Conservation (phyloP, 2,329 filamentous ascomycete species). For the Fusarium fujikuroi region DNA sequence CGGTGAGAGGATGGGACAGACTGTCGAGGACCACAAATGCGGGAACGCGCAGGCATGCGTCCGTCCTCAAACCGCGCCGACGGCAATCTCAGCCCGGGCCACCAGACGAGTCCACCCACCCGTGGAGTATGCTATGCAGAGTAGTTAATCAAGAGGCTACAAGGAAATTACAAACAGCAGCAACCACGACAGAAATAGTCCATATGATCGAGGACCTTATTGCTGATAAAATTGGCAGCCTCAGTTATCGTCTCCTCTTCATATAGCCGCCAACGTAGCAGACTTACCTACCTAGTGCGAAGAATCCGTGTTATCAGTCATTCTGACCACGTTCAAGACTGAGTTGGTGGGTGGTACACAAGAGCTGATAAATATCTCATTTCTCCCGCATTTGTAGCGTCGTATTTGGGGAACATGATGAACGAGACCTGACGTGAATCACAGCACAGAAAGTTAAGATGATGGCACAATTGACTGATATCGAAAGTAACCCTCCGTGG, state of each 20-base stretch:
- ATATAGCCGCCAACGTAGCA: slow-evolving; percentile 38
- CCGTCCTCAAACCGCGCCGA: slow-evolving; percentile 43
- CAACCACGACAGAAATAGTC: slow-evolving; percentile 18
- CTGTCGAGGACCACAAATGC: slow-evolving; percentile 35
- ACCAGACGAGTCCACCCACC: slow-evolving; percentile 19
- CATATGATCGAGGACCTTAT: slow-evolving; percentile 28
- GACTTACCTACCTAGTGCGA: slow-evolving; percentile 35
- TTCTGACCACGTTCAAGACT: neutral
- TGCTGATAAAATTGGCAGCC: slow-evolving; percentile 36
- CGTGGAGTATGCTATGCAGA: slow-evolving; percentile 23
- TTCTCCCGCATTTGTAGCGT: slow-evolving; percentile 28
- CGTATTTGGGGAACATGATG: slow-evolving; percentile 27
- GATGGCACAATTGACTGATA: slow-evolving; percentile 22
- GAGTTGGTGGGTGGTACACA: neutral
- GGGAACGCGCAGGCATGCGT: slow-evolving; percentile 35
- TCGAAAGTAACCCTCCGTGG: slow-evolving; percentile 41
- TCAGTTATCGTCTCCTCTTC: slow-evolving; percentile 19
- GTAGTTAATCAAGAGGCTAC: slow-evolving; percentile 31
- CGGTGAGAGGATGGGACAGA: slow-evolving; percentile 43
- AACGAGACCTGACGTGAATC: slow-evolving; percentile 34
- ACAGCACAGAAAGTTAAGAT: slow-evolving; percentile 42
- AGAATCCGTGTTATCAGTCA: slow-evolving; percentile 1
- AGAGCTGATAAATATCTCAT: neutral
- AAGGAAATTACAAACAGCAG: slow-evolving; percentile 33
- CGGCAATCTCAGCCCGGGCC: slow-evolving; percentile 45